Evolutionary conservation across 306 rosid genomes (phyloP).

Genomic region (Carpinus viminea): DNA sequence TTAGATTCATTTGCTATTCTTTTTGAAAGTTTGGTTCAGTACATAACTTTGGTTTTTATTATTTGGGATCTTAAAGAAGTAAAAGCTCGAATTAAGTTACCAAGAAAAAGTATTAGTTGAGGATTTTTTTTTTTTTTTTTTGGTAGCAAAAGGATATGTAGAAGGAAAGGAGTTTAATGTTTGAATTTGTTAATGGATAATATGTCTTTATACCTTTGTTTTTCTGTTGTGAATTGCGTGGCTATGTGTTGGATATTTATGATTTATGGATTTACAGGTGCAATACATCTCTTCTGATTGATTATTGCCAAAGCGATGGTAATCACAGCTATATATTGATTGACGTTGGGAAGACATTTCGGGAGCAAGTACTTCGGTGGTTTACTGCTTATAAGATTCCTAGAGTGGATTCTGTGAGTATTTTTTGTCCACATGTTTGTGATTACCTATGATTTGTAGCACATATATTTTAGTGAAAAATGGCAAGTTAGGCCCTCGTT

Average conservation of each 20-base stretch:
- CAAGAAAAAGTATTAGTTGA: background rate
- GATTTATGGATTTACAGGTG: conserved; percentile 54
- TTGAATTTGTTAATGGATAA: background rate
- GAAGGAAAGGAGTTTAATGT: background rate
- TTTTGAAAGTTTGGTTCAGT: background rate
- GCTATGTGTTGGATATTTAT: conserved; percentile 1
- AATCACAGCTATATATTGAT: conserved; percentile 65
- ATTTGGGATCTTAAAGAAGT: background rate
- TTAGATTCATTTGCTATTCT: background rate
- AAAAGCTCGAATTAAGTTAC: background rate
- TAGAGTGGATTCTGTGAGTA: conserved; percentile 84
- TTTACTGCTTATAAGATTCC: conserved; percentile 80
- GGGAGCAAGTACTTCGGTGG: conserved; percentile 96
- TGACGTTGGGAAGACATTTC: conserved; percentile 92
- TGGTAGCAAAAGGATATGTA: too few species aligned
- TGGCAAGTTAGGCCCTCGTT: background rate
- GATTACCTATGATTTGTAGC: background rate
- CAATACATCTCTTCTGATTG: conserved; percentile 87
- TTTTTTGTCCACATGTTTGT: conserved; percentile 1
- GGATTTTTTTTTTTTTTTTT: too few species aligned
- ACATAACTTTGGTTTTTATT: too few species aligned
- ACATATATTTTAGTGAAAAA: background rate
- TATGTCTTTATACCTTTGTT: background rate
- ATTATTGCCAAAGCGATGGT: conserved; percentile 59
- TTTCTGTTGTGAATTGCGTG: background rate